Conservation (phyloP, 2,329 filamentous ascomycete species). For the Ophiosphaerella narmari region DNA sequence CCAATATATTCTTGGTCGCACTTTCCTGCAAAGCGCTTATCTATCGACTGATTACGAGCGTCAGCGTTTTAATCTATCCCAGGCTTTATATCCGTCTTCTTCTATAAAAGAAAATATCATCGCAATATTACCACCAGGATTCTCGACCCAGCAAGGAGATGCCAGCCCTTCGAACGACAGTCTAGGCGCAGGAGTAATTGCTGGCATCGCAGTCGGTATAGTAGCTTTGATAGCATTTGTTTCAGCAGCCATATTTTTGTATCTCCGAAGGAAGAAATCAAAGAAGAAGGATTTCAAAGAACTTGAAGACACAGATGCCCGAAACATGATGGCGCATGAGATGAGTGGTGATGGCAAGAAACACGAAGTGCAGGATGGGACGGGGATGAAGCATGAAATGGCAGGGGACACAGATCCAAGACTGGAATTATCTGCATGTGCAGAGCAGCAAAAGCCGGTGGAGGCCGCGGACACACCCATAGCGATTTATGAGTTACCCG, state of each 20-base stretch:
- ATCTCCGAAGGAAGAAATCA: conserved; percentile 11
- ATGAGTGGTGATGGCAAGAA: conserved; percentile 10
- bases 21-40: conserved; percentile 50
- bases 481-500: conserved; percentile 20
- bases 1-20: conserved; percentile 46
- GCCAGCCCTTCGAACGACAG: conserved; percentile 6
- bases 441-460: conserved; percentile 18
- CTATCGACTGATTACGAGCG: conserved; percentile 45
- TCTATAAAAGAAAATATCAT: conserved; percentile 47
- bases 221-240: conserved; percentile 1
- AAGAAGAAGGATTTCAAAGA: conserved; percentile 8
- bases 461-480: conserved; percentile 8
- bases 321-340: conserved; percentile 9
- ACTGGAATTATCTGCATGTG: conserved; percentile 15
- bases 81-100: conserved; percentile 58
- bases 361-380: conserved; percentile 17
- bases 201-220: conserved; percentile 30
- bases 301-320: conserved; percentile 19
- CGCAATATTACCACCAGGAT: conserved; percentile 23
- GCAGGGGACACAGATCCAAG: conserved; percentile 14
- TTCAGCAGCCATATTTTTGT: conserved; percentile 14
- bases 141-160: not conserved
- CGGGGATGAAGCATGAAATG: conserved; percentile 20
- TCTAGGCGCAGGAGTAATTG: conserved; percentile 26
- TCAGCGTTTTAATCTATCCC: conserved; percentile 37